Evolutionary conservation across 257 asterid genomes (phyloP).

Genomic region (Lavandula angustifolia): DNA sequence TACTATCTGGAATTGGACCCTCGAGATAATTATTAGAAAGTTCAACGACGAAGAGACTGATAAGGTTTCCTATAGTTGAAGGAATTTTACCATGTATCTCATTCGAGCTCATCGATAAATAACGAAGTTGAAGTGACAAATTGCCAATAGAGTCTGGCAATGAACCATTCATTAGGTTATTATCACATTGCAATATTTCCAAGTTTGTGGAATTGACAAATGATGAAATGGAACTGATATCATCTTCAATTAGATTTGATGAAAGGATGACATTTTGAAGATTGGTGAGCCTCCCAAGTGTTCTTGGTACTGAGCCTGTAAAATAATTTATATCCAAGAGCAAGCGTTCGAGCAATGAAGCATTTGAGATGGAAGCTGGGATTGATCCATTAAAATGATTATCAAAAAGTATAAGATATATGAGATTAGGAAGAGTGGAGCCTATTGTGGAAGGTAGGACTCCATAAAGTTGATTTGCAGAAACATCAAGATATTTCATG

Average conservation of each 20-base stretch:
- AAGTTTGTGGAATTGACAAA: conserved; percentile 38
- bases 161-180: conserved; percentile 36
- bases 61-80: background rate
- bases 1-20: background rate
- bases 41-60: background rate
- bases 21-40: background rate
- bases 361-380: no score
- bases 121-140: conserved; percentile 20
- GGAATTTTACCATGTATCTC: background rate
- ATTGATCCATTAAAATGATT: no score
- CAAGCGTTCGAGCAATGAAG: no score
- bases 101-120: background rate
- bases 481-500: no score
- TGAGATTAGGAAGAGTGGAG: no score
- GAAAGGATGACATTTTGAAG: background rate
- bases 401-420: no score
- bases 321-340: no score
- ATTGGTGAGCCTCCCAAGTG: background rate
- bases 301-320: background rate
- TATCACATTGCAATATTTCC: conserved; percentile 11
- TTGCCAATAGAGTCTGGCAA: conserved; percentile 41
- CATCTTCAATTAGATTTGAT: conserved; percentile 26
- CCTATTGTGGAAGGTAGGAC: no score
- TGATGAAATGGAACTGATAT: conserved; percentile 35
- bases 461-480: no score